Conservation (phyloP, 768 basidiomycete genomes). For the Suillus plorans region DNA sequence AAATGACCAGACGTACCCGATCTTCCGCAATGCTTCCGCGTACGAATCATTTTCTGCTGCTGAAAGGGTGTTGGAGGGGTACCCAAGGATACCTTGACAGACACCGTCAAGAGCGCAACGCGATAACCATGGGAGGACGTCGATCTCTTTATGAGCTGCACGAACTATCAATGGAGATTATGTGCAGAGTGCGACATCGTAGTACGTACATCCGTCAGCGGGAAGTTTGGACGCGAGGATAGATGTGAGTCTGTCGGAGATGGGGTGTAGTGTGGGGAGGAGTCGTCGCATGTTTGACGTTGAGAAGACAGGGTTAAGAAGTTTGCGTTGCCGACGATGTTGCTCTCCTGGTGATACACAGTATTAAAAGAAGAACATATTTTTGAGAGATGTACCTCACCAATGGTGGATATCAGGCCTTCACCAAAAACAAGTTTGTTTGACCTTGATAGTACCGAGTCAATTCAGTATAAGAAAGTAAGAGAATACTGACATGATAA, state of each 20-base stretch:
- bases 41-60: constrained; percentile 14
- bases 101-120: constrained; percentile 49
- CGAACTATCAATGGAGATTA: neutral
- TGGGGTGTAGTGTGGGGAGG: constrained; percentile 28
- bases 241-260: constrained; percentile 28
- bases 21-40: constrained; percentile 20
- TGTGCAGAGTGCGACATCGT: constrained; percentile 14
- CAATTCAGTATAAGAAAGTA: neutral
- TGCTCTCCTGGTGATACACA: constrained; percentile 32
- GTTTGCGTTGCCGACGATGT: constrained; percentile 42
- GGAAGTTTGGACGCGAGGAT: constrained; percentile 21
- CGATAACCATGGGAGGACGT: constrained; percentile 36
- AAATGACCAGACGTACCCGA: constrained; percentile 27
- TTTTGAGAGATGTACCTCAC: neutral
- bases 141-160: constrained; percentile 16
- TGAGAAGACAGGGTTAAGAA: constrained; percentile 47
- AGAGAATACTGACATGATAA: constrained; percentile 39
- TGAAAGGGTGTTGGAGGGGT: constrained; percentile 33
- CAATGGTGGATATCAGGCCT: constrained; percentile 1
- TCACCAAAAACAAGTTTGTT: constrained; percentile 6
- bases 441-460: neutral
- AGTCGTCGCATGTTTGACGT: constrained; percentile 37
- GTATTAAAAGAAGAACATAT: constrained; percentile 3
- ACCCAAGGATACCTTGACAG: constrained; percentile 46
- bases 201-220: constrained; percentile 22